Evolutionary conservation across 2,329 filamentous ascomycete species (phyloP), one percentile per base, ranked within the genome.

Genomic region (Cladosporium sp.): DNA sequence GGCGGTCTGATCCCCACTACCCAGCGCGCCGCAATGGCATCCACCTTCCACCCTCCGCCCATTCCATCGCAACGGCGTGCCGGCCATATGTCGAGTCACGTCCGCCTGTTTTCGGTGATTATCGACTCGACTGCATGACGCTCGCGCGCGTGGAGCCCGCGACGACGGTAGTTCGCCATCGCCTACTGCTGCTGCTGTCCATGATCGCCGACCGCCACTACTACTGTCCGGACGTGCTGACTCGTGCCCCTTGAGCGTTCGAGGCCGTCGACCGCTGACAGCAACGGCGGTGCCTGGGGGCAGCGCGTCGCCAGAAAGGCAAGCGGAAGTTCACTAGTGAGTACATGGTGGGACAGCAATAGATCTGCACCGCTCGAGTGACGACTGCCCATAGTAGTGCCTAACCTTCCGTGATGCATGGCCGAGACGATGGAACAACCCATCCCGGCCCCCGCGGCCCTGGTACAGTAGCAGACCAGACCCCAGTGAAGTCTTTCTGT

Each of bases 361-460:
- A 54, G 60, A 63, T 63, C 60, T 41, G 60, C 60, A 49, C 49
- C 28, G 28, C 28, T 21, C 32, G 34, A 41, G 60, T 63, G 60
- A 63, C 60, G 60, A 63, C 44, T 36, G 60, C 49, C 34, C 32
- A 58, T 54, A 49, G 47, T 24, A 34, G 30, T 36, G 34, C 30
- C 55, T 41, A 38, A 58, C 30, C 34, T 54, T 30, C 60, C 60
- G 60, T 34, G 44, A 61, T 61, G 59, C 59, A 32, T 41, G 47
- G 21, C 44, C 49, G 60, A 36, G 49, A 54, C 14, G 44, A 54
- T 63, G 60, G 28, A 52, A 63, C 47, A 61, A 28, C 59, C 34
- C 49, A 63, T 63, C 60, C 60, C 60, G 60, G 60, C 47, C 59
- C 59, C 59, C 59, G 59, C 59, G 59, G 59, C 59, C 59, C 60